Evolutionary conservation across 179 eudicot species (phyloP).

Genomic region (Heliamphora ciliata): DNA sequence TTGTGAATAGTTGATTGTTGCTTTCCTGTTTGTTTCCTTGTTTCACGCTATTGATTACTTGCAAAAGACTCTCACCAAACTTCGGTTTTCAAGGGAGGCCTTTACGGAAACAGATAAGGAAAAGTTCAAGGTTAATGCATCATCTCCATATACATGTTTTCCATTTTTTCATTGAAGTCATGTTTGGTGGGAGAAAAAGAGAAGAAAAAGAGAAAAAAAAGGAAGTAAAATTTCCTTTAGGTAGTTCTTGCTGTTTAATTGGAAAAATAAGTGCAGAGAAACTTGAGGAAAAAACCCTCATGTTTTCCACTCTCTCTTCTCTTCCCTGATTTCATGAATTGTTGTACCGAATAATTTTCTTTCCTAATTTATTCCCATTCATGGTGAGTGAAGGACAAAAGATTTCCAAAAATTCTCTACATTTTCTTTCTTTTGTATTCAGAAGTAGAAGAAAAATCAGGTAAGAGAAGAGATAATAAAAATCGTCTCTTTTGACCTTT

Average conservation of each 20-base stretch:
- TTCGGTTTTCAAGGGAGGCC: constrained; percentile 74
- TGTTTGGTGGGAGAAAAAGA: not conserved
- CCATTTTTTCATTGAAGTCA: not conserved
- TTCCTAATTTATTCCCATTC: not conserved
- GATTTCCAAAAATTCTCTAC: not conserved
- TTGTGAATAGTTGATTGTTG: not conserved
- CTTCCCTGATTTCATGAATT: not conserved
- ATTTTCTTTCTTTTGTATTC: not conserved
- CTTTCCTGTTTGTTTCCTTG: constrained; percentile 5
- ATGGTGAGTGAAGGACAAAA: not conserved
- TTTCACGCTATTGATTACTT: constrained; percentile 16
- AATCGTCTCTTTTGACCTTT: not conserved
- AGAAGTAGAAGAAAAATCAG: not conserved
- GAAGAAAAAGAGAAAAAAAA: not conserved
- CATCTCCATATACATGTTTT: not conserved
- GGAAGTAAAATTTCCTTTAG: not conserved
- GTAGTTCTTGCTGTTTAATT: not conserved
- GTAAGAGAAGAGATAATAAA: not conserved
- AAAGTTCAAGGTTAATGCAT: constrained; percentile 53
- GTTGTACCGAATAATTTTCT: not conserved
- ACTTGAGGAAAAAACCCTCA: not conserved
- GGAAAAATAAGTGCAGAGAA: not conserved
- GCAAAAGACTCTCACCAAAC: constrained; percentile 78
- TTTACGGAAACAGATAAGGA: constrained; percentile 55
- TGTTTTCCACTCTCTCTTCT: not conserved